Percentiles rank a stretch among this genome's conserved stretches.
phyloP scores from a whole-genome alignment of 2,329 filamentous ascomycete genomes.

The Mariannaea sp. region DNA sequence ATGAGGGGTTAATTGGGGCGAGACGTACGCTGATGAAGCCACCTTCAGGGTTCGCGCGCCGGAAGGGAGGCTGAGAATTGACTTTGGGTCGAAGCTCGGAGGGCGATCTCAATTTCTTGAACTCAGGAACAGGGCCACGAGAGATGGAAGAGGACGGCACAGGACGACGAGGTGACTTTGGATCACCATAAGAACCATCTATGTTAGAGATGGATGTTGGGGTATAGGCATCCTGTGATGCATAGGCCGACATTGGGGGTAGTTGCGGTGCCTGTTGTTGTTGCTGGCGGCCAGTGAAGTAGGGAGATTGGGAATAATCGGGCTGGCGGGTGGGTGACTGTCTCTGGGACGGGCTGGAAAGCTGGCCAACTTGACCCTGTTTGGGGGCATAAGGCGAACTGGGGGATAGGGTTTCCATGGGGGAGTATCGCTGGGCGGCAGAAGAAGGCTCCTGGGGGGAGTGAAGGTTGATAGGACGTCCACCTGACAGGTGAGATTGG shows the following conservation, averaged over 20 bases:
- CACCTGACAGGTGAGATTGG: slow-evolving; percentile 69
- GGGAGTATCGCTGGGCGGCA: slow-evolving; percentile 90
- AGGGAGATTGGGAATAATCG: slow-evolving; percentile 64
- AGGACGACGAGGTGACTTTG: slow-evolving; percentile 62
- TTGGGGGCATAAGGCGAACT: slow-evolving; percentile 75
- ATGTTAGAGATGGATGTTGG: slow-evolving; percentile 73
- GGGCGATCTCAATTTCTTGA: slow-evolving; percentile 74
- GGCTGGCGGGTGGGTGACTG: slow-evolving; percentile 79
- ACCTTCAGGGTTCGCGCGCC: slow-evolving; percentile 92
- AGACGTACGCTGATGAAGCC: slow-evolving; percentile 91
- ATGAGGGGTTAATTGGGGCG: not conserved
- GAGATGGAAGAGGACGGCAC: slow-evolving; percentile 52
- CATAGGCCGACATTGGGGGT: slow-evolving; percentile 73
- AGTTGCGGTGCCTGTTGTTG: slow-evolving; percentile 62
- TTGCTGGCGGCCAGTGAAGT: slow-evolving; percentile 53
- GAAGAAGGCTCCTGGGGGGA: slow-evolving; percentile 73
- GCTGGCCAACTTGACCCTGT: slow-evolving; percentile 63
- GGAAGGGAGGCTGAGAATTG: slow-evolving; percentile 85
- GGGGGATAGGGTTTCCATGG: slow-evolving; percentile 88
- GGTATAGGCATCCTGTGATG: slow-evolving; percentile 74
- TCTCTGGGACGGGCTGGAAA: slow-evolving; percentile 60
- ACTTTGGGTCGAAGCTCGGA: slow-evolving; percentile 81
- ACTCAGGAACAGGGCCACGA: slow-evolving; percentile 81
- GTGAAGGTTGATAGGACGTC: slow-evolving; percentile 66
- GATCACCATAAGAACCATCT: slow-evolving; percentile 66